These are phyloP conservation scores for Hypoxylon sp. DNA, from an alignment of 2,329 filamentous ascomycete species.

Conservation along the genomic window DNA sequence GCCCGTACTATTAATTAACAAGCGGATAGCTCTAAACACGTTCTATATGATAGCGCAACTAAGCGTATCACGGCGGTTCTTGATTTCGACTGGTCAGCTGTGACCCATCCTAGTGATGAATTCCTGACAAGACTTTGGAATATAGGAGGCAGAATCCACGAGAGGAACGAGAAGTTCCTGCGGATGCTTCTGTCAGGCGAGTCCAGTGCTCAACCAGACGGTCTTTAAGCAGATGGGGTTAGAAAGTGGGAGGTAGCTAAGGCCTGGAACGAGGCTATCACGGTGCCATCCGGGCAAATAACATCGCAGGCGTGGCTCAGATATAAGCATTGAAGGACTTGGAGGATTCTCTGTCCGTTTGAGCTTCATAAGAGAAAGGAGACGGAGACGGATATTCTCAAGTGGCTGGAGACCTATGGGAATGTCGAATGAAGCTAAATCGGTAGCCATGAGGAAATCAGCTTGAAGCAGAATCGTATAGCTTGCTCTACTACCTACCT, in stretches of 20 bases:
- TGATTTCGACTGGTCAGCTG: conserved; percentile 29
- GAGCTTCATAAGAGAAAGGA: conserved; percentile 6
- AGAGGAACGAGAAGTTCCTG: conserved; percentile 20
- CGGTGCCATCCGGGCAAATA: conserved; percentile 14
- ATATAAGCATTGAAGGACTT: conserved; percentile 6
- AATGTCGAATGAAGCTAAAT: background rate
- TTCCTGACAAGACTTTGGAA: conserved; percentile 20
- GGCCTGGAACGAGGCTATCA: conserved; percentile 14
- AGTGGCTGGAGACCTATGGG: conserved; percentile 5
- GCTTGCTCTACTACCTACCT: too few relatives aligned
- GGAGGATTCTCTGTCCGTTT: conserved; percentile 14
- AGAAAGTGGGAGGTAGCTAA: conserved; percentile 25
- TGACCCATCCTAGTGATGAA: conserved; percentile 26
- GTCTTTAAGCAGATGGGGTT: background rate
- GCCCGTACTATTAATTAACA: background rate
- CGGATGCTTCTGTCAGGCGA: conserved; percentile 22
- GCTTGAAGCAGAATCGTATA: too few relatives aligned
- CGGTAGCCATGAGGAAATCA: background rate
- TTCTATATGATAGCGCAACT: conserved; percentile 18
- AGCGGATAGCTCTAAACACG: conserved; percentile 10
- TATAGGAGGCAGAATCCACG: conserved; percentile 25
- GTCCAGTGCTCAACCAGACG: conserved; percentile 2
- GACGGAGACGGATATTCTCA: conserved; percentile 8
- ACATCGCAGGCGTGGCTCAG: conserved; percentile 2
- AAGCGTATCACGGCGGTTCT: conserved; percentile 21